Percentiles rank a stretch among this genome's conserved stretches.
phyloP scores from a whole-genome alignment of 768 basidiomycete genomes.

The Infundibulicybe gibba region DNA sequence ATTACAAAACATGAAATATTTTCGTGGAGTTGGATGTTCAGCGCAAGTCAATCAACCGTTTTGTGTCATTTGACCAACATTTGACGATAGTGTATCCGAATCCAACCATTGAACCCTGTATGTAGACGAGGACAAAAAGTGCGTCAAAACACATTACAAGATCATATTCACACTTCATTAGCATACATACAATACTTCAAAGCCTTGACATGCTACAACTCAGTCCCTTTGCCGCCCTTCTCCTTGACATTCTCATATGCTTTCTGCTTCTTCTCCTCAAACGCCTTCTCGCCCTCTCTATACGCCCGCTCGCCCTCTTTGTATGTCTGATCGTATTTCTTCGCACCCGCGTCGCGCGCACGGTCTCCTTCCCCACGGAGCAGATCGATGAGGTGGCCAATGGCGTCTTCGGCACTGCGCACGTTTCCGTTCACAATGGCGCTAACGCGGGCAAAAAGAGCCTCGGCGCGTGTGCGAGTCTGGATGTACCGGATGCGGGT shows the following conservation, averaged over 20 bases:
- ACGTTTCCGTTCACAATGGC: slow-evolving; percentile 67
- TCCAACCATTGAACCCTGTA: too few relatives aligned
- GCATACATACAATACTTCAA: too few relatives aligned
- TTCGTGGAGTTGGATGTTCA: too few relatives aligned
- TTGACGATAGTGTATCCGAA: too few relatives aligned
- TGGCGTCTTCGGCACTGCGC: slow-evolving; percentile 72
- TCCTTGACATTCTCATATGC: slow-evolving; percentile 17
- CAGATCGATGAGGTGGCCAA: slow-evolving; percentile 43
- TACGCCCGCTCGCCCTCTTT: slow-evolving; percentile 18
- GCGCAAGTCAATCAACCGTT: too few relatives aligned
- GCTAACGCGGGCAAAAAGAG: slow-evolving; percentile 55
- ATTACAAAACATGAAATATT: too few relatives aligned
- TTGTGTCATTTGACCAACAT: too few relatives aligned
- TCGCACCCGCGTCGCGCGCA: slow-evolving; percentile 16
- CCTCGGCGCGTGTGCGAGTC: slow-evolving; percentile 51
- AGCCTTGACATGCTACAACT: too few relatives aligned
- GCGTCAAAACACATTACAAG: too few relatives aligned
- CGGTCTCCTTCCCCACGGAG: slow-evolving; percentile 37
- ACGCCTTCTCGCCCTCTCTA: slow-evolving; percentile 13
- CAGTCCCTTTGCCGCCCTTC: too few relatives aligned
- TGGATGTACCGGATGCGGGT: slow-evolving; percentile 79
- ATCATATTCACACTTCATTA: too few relatives aligned
- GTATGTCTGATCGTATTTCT: slow-evolving; percentile 15
- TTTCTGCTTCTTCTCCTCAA: slow-evolving; percentile 19
- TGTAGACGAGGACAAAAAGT: too few relatives aligned